Conservation (phyloP, 2,329 filamentous ascomycete species). For the Exophiala spinifera region DNA sequence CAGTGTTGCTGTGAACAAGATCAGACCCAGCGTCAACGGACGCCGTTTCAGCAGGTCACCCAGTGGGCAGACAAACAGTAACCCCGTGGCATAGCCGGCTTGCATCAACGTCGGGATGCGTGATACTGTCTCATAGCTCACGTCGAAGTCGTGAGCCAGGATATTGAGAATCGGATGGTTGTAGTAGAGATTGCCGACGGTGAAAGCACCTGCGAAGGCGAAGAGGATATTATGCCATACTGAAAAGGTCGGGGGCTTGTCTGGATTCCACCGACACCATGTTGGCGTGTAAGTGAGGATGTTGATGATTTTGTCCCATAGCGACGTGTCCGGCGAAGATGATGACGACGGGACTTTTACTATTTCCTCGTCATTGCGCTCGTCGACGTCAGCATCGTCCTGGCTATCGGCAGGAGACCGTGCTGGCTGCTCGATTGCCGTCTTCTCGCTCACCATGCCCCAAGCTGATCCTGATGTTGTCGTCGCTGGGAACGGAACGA, state of each 20-base stretch:
- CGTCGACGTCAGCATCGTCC: constrained; percentile 1
- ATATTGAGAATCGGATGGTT: constrained; percentile 72
- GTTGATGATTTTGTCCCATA: constrained; percentile 8
- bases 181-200: constrained; percentile 71
- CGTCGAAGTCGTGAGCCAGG: constrained; percentile 66
- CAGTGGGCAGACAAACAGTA: constrained; percentile 72
- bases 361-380: constrained; percentile 8
- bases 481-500: too few relatives aligned
- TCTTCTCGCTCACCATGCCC: constrained; percentile 19
- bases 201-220: constrained; percentile 53
- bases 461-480: not conserved
- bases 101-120: constrained; percentile 73
- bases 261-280: constrained; percentile 65
- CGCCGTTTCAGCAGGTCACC: constrained; percentile 67
- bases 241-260: constrained; percentile 65
- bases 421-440: constrained; percentile 1
- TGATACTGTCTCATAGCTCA: constrained; percentile 65
- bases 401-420: constrained; percentile 3
- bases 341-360: not conserved
- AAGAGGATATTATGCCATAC: constrained; percentile 60
- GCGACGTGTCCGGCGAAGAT: not conserved
- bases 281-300: constrained; percentile 55
- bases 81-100: constrained; percentile 71
- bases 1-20: constrained; percentile 64
- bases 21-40: constrained; percentile 62